phyloP scores from a whole-genome alignment of 2,329 filamentous ascomycete species.

The Xylariaceae sp. region DNA sequence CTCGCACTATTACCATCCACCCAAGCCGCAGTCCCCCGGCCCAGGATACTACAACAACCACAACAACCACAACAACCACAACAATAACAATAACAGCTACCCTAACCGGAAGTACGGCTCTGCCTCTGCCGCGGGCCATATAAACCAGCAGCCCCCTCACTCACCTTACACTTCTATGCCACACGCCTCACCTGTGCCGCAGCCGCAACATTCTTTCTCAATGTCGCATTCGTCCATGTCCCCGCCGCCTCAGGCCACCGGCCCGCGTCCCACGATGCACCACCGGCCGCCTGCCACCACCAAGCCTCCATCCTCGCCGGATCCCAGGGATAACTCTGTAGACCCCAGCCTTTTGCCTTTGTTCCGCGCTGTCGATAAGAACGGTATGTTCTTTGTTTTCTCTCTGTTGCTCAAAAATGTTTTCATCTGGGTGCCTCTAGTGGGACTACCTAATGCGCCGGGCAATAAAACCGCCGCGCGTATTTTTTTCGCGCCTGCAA shows the following conservation, averaged over 20 bases:
- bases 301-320: constrained; percentile 62
- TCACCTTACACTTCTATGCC: constrained; percentile 17
- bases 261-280: constrained; percentile 40
- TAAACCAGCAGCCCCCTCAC: neutral
- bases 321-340: constrained; percentile 46
- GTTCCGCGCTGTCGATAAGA: constrained; percentile 86
- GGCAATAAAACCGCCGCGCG: neutral
- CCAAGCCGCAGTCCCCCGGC: constrained; percentile 43
- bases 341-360: constrained; percentile 76
- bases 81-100: constrained; percentile 26
- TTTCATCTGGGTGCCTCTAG: neutral
- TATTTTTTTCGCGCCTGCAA: too few relatives aligned
- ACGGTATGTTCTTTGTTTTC: constrained; percentile 48
- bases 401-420: neutral
- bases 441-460: neutral
- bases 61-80: constrained; percentile 13
- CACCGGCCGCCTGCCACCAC: constrained; percentile 52
- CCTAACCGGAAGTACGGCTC: constrained; percentile 21
- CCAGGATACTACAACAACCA: constrained; percentile 34
- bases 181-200: neutral
- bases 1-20: constrained; percentile 44
- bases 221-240: constrained; percentile 38
- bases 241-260: constrained; percentile 43
- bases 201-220: neutral
- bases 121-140: constrained; percentile 18